These are phyloP conservation scores for Simplicillium aogashimaense DNA, from an alignment of 2,329 filamentous ascomycete genomes.

Conservation along the genomic window DNA sequence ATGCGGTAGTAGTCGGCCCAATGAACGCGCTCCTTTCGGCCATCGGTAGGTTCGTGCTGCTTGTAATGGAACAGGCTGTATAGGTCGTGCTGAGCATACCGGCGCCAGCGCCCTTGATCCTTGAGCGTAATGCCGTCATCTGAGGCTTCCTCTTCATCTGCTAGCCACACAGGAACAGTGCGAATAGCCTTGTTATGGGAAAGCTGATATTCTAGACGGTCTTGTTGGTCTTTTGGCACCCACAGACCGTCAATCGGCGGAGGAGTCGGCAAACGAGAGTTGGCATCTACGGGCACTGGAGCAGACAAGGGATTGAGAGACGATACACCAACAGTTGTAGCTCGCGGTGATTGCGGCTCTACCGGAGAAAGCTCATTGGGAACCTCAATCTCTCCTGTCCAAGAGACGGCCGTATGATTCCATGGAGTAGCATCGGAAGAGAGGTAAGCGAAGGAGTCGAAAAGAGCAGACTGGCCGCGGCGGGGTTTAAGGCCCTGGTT, in stretches of 20 bases:
- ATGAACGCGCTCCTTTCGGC: slow-evolving; percentile 67
- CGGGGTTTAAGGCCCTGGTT: slow-evolving; percentile 62
- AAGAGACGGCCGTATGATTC: slow-evolving; percentile 88
- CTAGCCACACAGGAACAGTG: slow-evolving; percentile 82
- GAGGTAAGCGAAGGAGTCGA: slow-evolving; percentile 82
- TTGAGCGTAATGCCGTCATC: slow-evolving; percentile 64
- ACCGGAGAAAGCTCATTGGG: slow-evolving; percentile 35
- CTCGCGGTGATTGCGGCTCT: slow-evolving; percentile 30
- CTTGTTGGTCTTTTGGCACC: slow-evolving; percentile 60
- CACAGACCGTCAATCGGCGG: slow-evolving; percentile 58
- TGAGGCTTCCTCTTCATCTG: slow-evolving; percentile 59
- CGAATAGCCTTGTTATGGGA: slow-evolving; percentile 63
- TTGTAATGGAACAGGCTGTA: slow-evolving; percentile 96
- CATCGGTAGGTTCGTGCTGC: slow-evolving; percentile 82
- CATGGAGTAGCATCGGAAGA: slow-evolving; percentile 75
- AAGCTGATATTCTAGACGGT: slow-evolving; percentile 64
- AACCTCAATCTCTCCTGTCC: slow-evolving; percentile 78
- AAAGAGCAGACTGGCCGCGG: slow-evolving; percentile 81
- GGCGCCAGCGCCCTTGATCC: slow-evolving; percentile 78
- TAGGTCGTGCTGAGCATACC: slow-evolving; percentile 83
- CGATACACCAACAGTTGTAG: slow-evolving; percentile 37
- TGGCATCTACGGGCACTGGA: slow-evolving; percentile 63
- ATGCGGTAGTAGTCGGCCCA: slow-evolving; percentile 92
- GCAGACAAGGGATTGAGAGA: slow-evolving; percentile 67
- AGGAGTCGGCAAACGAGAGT: slow-evolving; percentile 43